Percentiles rank a stretch among this genome's conserved stretches.
phyloP scores from a whole-genome alignment of 1,139 yeast genomes.

The Yamadazyma oceani region DNA sequence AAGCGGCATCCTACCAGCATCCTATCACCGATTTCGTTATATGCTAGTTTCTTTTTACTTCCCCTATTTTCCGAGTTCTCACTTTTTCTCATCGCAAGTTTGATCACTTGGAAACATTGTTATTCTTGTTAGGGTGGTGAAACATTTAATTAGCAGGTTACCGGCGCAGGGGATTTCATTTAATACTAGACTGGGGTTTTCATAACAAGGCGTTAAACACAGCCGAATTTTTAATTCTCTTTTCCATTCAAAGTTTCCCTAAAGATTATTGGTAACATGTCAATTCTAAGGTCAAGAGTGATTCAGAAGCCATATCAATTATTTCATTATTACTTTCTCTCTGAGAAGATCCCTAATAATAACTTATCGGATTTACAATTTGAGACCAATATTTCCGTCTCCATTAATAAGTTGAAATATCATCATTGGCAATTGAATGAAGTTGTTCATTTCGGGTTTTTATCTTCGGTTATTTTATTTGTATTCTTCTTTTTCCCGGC shows the following conservation, averaged over 20 bases:
- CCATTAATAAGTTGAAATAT: constrained; percentile 47
- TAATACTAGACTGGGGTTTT: too few species aligned
- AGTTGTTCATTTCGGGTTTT: constrained; percentile 50
- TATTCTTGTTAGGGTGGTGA: too few species aligned
- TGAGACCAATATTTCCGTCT: constrained; percentile 54
- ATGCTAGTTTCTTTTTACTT: constrained; percentile 2
- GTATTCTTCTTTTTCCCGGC: constrained; percentile 57
- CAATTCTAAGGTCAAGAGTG: constrained; percentile 34
- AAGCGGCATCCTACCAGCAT: too few species aligned
- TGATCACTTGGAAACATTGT: too few species aligned
- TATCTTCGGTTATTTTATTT: constrained; percentile 48
- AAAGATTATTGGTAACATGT: too few species aligned
- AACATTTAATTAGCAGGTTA: too few species aligned
- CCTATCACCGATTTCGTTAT: too few species aligned
- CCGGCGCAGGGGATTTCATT: too few species aligned
- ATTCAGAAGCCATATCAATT: constrained; percentile 44
- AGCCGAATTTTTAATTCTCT: too few species aligned
- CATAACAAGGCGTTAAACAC: too few species aligned
- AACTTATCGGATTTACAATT: constrained; percentile 57
- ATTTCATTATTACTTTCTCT: constrained; percentile 53
- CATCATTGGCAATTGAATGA: constrained; percentile 52
- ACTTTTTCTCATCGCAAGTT: too few species aligned
- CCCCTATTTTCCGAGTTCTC: constrained; percentile 1
- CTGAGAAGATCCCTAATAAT: constrained; percentile 59
- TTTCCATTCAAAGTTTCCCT: too few species aligned